These are phyloP conservation scores for Speleostelium caveatum DNA, from an alignment of 78 protist species.

Conservation along the genomic window DNA sequence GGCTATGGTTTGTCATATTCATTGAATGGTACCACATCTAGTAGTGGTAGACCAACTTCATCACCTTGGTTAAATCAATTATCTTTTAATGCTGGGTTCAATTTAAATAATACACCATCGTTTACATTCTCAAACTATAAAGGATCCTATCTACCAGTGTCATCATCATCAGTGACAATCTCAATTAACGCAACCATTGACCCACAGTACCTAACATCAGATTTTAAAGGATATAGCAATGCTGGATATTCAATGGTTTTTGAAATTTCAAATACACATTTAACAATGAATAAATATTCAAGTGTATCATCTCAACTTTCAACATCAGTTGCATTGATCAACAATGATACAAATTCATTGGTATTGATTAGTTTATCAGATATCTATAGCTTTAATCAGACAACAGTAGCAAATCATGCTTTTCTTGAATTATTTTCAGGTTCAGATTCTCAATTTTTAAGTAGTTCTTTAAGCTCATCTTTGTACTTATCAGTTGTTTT, in stretches of 20 bases:
- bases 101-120: background rate
- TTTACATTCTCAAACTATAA: background rate
- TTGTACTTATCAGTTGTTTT: background rate
- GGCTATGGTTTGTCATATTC: background rate
- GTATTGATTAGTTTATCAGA: slow-evolving; percentile 2
- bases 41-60: background rate
- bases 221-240: background rate
- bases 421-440: background rate
- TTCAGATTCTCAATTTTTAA: background rate
- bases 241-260: background rate
- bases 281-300: background rate
- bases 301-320: background rate
- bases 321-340: background rate
- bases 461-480: background rate
- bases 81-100: background rate
- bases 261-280: background rate
- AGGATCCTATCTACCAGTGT: background rate
- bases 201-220: background rate
- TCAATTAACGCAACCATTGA: background rate
- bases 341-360: background rate
- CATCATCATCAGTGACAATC: background rate
- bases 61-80: background rate
- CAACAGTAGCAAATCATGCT: background rate
- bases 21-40: no score
- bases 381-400: background rate